A percentile compares a stretch with the other conserved stretches of the same genome.
phyloP scores from a whole-genome alignment of 1,139 yeast species.

The Geotrichum candidum region DNA sequence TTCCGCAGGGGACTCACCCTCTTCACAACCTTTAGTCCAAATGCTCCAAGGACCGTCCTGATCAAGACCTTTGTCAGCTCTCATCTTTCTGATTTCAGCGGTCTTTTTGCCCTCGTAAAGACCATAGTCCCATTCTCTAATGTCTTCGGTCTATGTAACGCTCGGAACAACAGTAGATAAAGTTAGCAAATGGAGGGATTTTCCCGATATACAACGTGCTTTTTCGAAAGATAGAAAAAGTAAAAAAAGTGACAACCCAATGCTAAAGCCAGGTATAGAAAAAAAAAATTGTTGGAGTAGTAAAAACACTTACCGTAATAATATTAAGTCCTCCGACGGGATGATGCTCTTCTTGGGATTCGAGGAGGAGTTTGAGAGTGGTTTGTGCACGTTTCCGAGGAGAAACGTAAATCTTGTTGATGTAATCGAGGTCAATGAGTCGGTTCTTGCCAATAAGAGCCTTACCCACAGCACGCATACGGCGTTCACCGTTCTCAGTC shows the following conservation, averaged over 20 bases:
- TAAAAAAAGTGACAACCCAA: neutral
- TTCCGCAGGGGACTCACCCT: slow-evolving; percentile 65
- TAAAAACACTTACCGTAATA: slow-evolving; percentile 5
- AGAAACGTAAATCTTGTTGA: slow-evolving; percentile 64
- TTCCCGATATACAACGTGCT: neutral
- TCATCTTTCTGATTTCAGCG: slow-evolving; percentile 53
- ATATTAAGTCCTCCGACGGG: neutral
- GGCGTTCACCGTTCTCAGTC: slow-evolving; percentile 69
- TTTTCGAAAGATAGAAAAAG: neutral
- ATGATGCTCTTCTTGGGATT: slow-evolving; percentile 19
- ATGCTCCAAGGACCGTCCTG: slow-evolving; percentile 58
- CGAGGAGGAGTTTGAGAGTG: slow-evolving; percentile 54
- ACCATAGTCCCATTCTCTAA: slow-evolving; percentile 95
- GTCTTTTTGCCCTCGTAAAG: slow-evolving; percentile 84
- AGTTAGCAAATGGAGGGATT: neutral
- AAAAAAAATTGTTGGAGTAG: neutral
- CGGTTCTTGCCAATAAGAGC: slow-evolving; percentile 56
- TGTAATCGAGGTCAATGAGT: slow-evolving; percentile 55
- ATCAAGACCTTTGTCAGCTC: slow-evolving; percentile 57
- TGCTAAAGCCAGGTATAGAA: neutral
- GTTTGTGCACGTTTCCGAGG: slow-evolving; percentile 76
- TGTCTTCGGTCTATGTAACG: slow-evolving; percentile 48
- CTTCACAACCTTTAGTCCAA: slow-evolving; percentile 91
- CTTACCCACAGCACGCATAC: slow-evolving; percentile 69
- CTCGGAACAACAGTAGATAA: slow-evolving; percentile 24